Percentiles rank a stretch among this genome's conserved stretches.
phyloP scores from a whole-genome alignment of 495 filamentous ascomycete species.

The Astrothelium macrocarpum region DNA sequence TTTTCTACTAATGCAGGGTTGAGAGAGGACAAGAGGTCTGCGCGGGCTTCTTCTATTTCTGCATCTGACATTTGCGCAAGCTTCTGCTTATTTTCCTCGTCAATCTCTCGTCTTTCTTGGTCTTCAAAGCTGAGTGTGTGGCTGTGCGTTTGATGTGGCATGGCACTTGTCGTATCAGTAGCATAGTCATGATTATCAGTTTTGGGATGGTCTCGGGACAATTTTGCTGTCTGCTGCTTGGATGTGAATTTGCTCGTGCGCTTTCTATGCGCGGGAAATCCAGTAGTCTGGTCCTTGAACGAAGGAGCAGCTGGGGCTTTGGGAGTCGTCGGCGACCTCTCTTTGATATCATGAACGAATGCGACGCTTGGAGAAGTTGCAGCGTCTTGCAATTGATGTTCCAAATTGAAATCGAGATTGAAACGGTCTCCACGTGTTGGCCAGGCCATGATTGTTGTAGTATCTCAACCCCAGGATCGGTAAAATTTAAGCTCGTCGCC shows the following conservation, averaged over 20 bases:
- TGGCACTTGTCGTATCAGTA: not conserved
- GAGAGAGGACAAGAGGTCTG: constrained; percentile 61
- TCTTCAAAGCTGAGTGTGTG: constrained; percentile 24
- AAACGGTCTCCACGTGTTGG: constrained; percentile 17
- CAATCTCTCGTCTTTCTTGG: constrained; percentile 60
- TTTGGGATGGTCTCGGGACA: not conserved
- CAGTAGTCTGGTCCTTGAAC: constrained; percentile 48
- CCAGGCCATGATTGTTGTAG: not conserved
- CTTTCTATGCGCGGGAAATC: constrained; percentile 81
- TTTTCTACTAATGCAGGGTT: constrained; percentile 62
- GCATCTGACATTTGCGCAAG: constrained; percentile 69
- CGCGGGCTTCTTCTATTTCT: constrained; percentile 67
- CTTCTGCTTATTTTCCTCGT: constrained; percentile 66
- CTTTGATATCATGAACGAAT: constrained; percentile 69
- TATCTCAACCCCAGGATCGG: not conserved
- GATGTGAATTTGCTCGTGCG: constrained; percentile 58
- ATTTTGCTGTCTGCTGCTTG: constrained; percentile 1
- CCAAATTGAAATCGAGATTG: constrained; percentile 15
- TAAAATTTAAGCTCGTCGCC: constrained; percentile 3
- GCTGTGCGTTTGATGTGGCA: not conserved
- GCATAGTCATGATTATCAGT: not conserved
- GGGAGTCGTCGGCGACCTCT: constrained; percentile 48
- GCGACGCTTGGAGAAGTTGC: constrained; percentile 16
- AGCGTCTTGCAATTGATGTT: not conserved
- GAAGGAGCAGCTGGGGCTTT: constrained; percentile 57